Conservation (phyloP, 805 yeast genomes). For the Candida wancherniae region DNA sequence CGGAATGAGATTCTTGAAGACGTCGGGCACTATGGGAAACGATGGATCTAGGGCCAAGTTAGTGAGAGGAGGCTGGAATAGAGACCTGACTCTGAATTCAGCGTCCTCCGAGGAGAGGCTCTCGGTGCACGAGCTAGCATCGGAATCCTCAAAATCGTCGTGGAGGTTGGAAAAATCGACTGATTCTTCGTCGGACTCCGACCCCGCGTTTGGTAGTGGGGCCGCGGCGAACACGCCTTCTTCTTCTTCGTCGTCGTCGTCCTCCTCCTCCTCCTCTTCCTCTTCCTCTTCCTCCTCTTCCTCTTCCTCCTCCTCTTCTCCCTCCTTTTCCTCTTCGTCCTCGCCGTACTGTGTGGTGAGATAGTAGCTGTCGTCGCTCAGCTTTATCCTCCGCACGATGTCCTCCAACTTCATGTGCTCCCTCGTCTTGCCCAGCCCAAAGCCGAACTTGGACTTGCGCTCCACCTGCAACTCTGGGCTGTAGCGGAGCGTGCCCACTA, state of each 20-base stretch:
- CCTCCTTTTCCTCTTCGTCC: conserved; percentile 26
- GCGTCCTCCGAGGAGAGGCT: conserved; percentile 28
- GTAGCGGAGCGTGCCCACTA: conserved; percentile 35
- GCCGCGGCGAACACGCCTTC: not conserved
- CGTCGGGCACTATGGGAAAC: conserved; percentile 39
- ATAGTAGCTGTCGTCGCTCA: conserved; percentile 47
- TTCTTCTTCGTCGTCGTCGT: not conserved
- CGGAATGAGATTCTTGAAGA: conserved; percentile 45
- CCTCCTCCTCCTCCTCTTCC: conserved; percentile 1
- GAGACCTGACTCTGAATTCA: conserved; percentile 39
- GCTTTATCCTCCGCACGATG: conserved; percentile 38
- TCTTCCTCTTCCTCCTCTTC: conserved; percentile 1
- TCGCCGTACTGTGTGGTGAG: conserved; percentile 67
- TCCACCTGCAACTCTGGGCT: conserved; percentile 50
- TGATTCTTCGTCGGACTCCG: conserved; percentile 5
- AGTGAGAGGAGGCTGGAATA: conserved; percentile 61
- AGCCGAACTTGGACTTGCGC: conserved; percentile 54
- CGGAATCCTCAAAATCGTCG: conserved; percentile 9
- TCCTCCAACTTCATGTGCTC: conserved; percentile 46
- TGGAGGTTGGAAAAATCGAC: conserved; percentile 5
- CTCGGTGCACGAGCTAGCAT: conserved; percentile 15
- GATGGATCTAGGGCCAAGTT: conserved; percentile 24
- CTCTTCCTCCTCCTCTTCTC: conserved; percentile 2
- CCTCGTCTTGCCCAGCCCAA: conserved; percentile 60
- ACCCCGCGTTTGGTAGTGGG: not conserved